Evolutionary conservation across 2,329 filamentous ascomycete species (phyloP), one percentile per base, ranked within the genome.

Genomic region (Diaporthe humulicola): DNA sequence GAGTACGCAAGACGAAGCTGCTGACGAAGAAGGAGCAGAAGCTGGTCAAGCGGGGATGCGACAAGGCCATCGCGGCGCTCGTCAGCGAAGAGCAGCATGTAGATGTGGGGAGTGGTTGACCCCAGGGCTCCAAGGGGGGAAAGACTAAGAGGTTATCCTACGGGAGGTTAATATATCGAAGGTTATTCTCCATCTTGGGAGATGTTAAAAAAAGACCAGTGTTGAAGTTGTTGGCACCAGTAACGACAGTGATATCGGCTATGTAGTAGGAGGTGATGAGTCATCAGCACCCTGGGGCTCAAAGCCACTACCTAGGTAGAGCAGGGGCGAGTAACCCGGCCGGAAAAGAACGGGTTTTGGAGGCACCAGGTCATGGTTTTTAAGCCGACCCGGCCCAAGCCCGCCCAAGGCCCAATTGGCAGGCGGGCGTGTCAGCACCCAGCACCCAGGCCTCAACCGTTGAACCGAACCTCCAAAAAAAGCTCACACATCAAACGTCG

Each of bases 1-100:
- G 93, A 58, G 88, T 98, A 22, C 87, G 90, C 6, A 93, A 92
- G 81, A 93, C 92, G 0, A 84, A 90, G 79, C 83, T 91, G 77
- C 82, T 89, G 57, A 84, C 85, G 19, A 84, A 87, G 78, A 84
- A 84, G 76, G 86, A 90, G 71, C 86, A 84, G 77, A 85, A 83
- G 75, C 79, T 92, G 14, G 79, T 92, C 12, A 86, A 83, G 79
- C 87, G 85, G 79, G 85, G 83, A 3, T 90, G 87, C 78, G 85
- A 85, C 75, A 80, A 83, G 75, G 88, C 86, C 2, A 82, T 85
- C 72, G 79, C 80, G 70, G 79, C 84, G 1, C 78, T 89, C 42
- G 78, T 81, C 33, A 77, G 78, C 25, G 70, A 81, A 48, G 69
- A 73, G 56, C 73, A 73, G 56, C 73, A 25, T 17, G 40, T 30